Conservation (phyloP, 139 green algal genomes). For the Haematococcus lacustris region DNA sequence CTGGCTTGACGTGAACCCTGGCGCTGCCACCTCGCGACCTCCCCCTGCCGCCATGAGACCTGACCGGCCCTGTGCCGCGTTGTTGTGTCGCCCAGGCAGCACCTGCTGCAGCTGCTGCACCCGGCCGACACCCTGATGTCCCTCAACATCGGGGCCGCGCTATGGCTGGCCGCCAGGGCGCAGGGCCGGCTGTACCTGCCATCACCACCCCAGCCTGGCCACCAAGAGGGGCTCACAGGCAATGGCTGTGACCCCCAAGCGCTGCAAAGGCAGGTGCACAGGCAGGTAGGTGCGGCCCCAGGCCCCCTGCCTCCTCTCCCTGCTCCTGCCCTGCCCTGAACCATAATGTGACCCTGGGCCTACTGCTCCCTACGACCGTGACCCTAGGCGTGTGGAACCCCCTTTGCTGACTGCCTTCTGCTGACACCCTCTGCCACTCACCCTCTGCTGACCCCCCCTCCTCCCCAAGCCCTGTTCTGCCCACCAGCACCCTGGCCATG, state of each 20-base stretch:
- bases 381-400: too few relatives aligned
- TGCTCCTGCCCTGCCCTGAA: neutral
- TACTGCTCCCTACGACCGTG: too few relatives aligned
- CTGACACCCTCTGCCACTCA: too few relatives aligned
- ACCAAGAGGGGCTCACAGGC: neutral
- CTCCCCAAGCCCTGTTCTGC: neutral
- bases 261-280: neutral
- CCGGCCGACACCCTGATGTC: conserved; percentile 89
- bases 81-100: conserved; percentile 10
- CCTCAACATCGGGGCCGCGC: conserved; percentile 86
- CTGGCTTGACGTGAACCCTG: neutral
- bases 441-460: too few relatives aligned
- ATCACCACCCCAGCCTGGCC: neutral
- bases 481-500: neutral
- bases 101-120: conserved; percentile 67
- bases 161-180: conserved; percentile 74
- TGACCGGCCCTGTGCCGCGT: neutral
- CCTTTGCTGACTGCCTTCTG: too few relatives aligned
- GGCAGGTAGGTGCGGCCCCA: neutral
- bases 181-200: conserved; percentile 23
- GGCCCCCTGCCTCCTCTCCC: neutral
- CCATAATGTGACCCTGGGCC: neutral
- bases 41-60: neutral
- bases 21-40: neutral
- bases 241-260: neutral